Conservation (phyloP, 495 filamentous ascomycete genomes). For the Extremus antarcticus region DNA sequence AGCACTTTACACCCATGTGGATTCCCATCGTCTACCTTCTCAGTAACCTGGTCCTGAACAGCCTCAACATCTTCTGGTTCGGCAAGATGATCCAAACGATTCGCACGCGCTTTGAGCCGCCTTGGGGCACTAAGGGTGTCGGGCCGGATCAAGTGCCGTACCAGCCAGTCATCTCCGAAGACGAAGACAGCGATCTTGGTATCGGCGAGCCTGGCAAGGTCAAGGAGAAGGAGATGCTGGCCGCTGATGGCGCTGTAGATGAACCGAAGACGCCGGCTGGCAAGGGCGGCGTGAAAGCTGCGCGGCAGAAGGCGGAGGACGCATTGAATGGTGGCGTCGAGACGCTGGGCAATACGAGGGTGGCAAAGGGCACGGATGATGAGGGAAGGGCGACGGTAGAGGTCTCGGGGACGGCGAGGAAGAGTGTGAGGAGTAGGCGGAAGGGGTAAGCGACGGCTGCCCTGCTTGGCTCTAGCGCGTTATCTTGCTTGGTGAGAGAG, state of each 20-base stretch:
- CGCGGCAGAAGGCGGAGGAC: not conserved
- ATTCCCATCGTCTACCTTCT: conserved; percentile 63
- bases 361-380: not conserved
- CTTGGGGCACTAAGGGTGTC: conserved; percentile 29
- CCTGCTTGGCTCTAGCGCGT: too few species aligned
- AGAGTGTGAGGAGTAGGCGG: not conserved
- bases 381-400: not conserved
- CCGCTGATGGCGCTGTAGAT: not conserved
- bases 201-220: not conserved
- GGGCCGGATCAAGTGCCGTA: conserved; percentile 9
- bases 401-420: not conserved
- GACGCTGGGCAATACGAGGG: not conserved
- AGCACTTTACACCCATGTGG: conserved; percentile 56
- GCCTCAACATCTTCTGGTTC: conserved; percentile 93
- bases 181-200: not conserved
- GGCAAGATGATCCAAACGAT: conserved; percentile 92
- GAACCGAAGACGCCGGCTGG: not conserved
- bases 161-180: not conserved
- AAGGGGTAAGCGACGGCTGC: not conserved
- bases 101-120: conserved; percentile 73
- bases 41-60: conserved; percentile 71
- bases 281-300: not conserved
- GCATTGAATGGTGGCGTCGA: not conserved
- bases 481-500: too few species aligned
- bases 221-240: not conserved